Base-by-base conservation (phyloP, 257 asterid species). In the Lithospermum erythrorhizon region DNA sequence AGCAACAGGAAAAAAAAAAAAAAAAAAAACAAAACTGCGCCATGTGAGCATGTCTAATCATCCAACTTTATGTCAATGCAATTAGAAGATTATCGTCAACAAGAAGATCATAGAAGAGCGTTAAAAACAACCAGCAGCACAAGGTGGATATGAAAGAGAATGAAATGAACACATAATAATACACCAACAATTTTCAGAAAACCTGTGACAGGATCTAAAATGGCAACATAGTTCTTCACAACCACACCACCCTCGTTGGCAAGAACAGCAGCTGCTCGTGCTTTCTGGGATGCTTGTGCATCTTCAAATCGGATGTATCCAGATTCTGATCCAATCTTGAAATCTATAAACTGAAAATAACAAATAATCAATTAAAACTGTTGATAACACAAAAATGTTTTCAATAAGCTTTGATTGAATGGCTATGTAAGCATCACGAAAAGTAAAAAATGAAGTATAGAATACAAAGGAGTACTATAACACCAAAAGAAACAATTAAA, bases 291-390 rank as follows among this genome's bases (percentile, higher is more conserved):
- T 55, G 79, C 85, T 70, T 29, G 83, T 59, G 86, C 95, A 35
- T 82, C 94, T 68, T 89, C 99, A 83, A 82, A 93, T 76, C 99
- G 82, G 57, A 93, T 54, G 53, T 77, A 89, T 29, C 99, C 99
- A 49, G 91, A 76, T 10, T 81, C 89, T 47, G 75, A 58, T 58
- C 97, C 96, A 30, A 84, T 75, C 62, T 54, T 64, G 82, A 89
- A 93, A 72, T 93, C 99, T 47, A 93, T 69, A 78, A 76, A 93
- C 99, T 93, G 54, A 65, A 41, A 13, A 41, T 41, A 41, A 41
- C 45, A 41, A 41, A 41, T 11, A 11, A 41, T 41, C 17, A 13
- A 3, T 41, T 41, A 13, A 17, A 17, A 41, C 17, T 41, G 49
- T 14, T 41, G 13, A 41, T 14, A 41, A 41, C 18, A 14, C 17